phyloP scores from a whole-genome alignment of 768 basidiomycete genomes.

The Boletus insuetus region DNA sequence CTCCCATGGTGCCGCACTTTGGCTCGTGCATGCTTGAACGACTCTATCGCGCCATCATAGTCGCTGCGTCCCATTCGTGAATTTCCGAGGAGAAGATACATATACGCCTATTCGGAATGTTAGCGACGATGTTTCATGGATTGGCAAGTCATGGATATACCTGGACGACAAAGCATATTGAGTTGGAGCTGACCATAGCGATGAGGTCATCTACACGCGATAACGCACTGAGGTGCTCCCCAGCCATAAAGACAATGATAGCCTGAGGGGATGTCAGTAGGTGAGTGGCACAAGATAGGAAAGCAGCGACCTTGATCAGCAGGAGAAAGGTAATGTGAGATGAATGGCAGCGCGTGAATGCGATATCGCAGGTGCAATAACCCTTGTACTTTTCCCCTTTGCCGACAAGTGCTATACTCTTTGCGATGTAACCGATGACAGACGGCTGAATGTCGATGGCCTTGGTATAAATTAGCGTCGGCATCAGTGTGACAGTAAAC shows the following conservation, averaged over 20 bases:
- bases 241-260: not conserved
- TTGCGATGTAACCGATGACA: no score
- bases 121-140: not conserved
- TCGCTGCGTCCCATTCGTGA: not conserved
- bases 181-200: not conserved
- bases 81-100: not conserved
- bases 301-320: no score
- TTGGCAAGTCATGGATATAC: not conserved
- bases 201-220: not conserved
- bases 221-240: not conserved
- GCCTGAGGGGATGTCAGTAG: not conserved
- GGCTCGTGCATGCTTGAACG: not conserved
- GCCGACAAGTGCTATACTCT: no score
- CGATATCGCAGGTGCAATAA: no score
- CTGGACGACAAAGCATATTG: not conserved
- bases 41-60: not conserved
- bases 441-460: no score
- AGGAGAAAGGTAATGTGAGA: no score
- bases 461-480: no score
- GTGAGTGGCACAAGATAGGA: no score
- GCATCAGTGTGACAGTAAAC: no score
- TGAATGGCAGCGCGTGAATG: no score
- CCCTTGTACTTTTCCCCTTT: no score
- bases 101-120: not conserved
- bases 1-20: not conserved